Base-by-base conservation (phyloP, 352 stramenopile species). In the Peronosclerospora sorghi region DNA sequence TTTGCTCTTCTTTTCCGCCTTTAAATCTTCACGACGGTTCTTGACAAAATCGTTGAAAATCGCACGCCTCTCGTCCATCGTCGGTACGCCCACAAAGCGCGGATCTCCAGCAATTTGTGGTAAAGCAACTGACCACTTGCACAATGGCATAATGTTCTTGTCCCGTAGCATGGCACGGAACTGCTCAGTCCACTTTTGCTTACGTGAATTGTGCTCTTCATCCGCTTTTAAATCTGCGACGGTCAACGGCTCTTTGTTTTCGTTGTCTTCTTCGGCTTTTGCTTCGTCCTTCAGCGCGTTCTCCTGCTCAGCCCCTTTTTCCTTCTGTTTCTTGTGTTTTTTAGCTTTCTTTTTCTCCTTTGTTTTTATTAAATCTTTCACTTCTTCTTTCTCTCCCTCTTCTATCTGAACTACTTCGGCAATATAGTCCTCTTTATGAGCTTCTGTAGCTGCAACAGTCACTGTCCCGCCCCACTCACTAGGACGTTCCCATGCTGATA, bases 131-230 rank as follows among this genome's bases (percentile, higher is more conserved):
- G 74, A 85, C 78, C 78, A 91, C 41, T 86, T 86, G 41, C 56
- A 75, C 24, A 86, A 79, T 32, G 78, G 78, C 73, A 91, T 86
- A 44, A 91, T 84, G 41, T 78, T 82, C 53, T 88, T 88, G 40
- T 88, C 73, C 21, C 75, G 66, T 39, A 91, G 50, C 78, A 91
- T 82, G 19, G 66, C 51, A 6, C 62, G 53, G 35, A 88, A 91
- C 23, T 70, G 61, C 20, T 83, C 65, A 7, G 62, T 71, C n/a
- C 59, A 53, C 43, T 80, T 68, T 10, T 56, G 41, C 17, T 87
- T 59, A 28, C 63, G 62, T 2, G 40, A 66, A 15, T 68, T 54
- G 9, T 46, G 37, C 4, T 65, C 58, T 8, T 67, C 23, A 28
- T 47, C 32, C 10, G 48, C 51, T 24, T 65, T 46, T 12, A 70